Evolutionary conservation across 805 yeast species (phyloP).

Genomic region (Ogataea trehalophila): DNA sequence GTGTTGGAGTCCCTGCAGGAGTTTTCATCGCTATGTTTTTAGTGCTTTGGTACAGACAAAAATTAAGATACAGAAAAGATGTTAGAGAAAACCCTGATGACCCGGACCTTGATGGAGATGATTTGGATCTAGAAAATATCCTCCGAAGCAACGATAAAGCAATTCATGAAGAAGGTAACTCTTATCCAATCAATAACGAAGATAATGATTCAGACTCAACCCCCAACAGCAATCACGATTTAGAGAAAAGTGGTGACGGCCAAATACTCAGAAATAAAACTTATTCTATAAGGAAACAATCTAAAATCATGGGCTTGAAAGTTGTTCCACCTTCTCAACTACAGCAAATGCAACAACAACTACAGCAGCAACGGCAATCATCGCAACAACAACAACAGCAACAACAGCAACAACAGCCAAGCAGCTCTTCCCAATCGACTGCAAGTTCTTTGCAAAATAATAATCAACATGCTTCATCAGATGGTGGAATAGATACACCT

Average conservation of each 20-base stretch:
- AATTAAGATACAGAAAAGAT: constrained; percentile 34
- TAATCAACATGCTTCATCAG: background rate
- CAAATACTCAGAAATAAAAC: constrained; percentile 10
- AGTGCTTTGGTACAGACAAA: constrained; percentile 35
- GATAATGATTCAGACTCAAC: constrained; percentile 1
- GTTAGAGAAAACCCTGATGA: constrained; percentile 27
- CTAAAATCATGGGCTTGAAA: constrained; percentile 25
- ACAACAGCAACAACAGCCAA: constrained; percentile 3
- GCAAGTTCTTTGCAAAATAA: background rate
- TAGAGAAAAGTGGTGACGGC: constrained; percentile 1
- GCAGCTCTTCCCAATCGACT: too few relatives aligned
- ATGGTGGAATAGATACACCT: too few relatives aligned
- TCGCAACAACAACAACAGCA: too few relatives aligned
- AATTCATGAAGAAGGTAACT: background rate
- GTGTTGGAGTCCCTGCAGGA: constrained; percentile 47
- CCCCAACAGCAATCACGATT: background rate
- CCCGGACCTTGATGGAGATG: constrained; percentile 33
- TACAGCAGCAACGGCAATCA: constrained; percentile 3
- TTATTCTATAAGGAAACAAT: constrained; percentile 16
- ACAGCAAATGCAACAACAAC: constrained; percentile 2
- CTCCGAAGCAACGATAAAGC: background rate
- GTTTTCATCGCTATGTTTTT: constrained; percentile 31
- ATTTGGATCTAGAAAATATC: constrained; percentile 32
- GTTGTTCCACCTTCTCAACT: background rate
- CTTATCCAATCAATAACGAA: background rate